phyloP scores from a whole-genome alignment of 768 basidiomycete genomes.

The Lactarius hengduanensis region DNA sequence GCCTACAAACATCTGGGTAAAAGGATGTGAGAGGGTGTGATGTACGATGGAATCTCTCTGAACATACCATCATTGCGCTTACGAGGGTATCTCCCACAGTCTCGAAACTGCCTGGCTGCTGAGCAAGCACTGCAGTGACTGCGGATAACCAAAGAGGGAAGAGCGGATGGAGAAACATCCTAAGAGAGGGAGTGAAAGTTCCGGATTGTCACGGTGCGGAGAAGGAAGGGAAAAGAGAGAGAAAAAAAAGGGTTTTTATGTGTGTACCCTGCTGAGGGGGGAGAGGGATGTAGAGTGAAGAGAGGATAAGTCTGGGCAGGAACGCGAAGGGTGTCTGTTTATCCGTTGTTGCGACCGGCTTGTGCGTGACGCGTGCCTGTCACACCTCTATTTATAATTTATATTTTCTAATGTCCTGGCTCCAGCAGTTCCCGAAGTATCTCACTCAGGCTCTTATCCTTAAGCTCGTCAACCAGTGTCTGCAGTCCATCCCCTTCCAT shows the following conservation, averaged over 20 bases:
- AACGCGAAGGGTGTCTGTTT: background rate
- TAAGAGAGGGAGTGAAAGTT: constrained; percentile 3
- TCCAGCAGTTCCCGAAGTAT: constrained; percentile 17
- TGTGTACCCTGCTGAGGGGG: background rate
- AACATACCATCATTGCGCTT: constrained; percentile 54
- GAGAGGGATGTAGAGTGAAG: background rate
- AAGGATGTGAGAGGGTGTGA: background rate
- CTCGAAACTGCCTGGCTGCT: constrained; percentile 34
- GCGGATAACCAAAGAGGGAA: constrained; percentile 47
- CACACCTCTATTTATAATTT: background rate
- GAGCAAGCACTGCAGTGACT: constrained; percentile 32
- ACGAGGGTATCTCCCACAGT: constrained; percentile 43
- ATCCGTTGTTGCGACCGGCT: background rate
- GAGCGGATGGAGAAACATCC: constrained; percentile 36
- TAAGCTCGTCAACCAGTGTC: constrained; percentile 17
- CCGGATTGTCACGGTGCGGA: background rate
- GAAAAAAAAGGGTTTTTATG: background rate
- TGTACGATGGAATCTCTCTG: background rate
- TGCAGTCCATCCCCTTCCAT: constrained; percentile 26
- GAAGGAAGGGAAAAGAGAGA: background rate
- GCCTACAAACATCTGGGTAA: constrained; percentile 72
- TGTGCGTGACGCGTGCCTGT: background rate
- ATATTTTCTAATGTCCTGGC: background rate
- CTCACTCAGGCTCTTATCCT: constrained; percentile 19
- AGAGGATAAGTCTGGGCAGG: background rate